Percentiles rank a stretch among this genome's conserved stretches.
These are phyloP conservation scores for Hippophae tibetana DNA, from an alignment of 306 rosid species.

Conservation along the genomic window DNA sequence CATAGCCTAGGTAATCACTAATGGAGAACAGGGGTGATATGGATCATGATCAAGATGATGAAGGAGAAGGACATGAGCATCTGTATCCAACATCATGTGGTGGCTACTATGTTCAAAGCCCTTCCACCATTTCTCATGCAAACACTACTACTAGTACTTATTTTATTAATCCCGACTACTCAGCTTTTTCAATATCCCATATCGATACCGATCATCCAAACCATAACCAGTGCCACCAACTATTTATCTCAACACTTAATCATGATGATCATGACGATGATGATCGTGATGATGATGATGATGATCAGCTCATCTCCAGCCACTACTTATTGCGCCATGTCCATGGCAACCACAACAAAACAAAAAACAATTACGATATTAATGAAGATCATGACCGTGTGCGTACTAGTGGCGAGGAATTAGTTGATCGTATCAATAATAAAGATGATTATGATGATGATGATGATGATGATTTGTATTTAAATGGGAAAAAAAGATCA, in stretches of 20 bases:
- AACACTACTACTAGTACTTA: conserved; percentile 21
- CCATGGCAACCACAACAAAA: not conserved
- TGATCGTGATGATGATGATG: too few species aligned
- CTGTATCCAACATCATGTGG: not conserved
- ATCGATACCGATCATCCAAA: conserved; percentile 1
- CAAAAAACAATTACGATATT: too few species aligned
- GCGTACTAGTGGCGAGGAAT: too few species aligned
- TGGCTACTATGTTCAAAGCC: conserved; percentile 77
- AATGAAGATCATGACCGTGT: too few species aligned
- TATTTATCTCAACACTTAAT: not conserved
- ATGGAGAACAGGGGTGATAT: too few species aligned
- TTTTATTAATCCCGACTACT: not conserved
- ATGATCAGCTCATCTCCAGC: conserved; percentile 36
- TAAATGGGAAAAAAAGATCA: conserved; percentile 21
- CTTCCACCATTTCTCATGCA: conserved; percentile 64
- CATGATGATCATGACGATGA: too few species aligned
- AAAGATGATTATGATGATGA: conserved; percentile 4
- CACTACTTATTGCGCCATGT: conserved; percentile 44
- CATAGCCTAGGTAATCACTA: too few species aligned
- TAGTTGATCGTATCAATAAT: not conserved
- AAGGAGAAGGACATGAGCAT: too few species aligned
- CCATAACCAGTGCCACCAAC: conserved; percentile 39
- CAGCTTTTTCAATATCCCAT: conserved; percentile 10
- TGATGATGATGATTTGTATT: conserved; percentile 23
- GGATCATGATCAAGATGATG: too few species aligned